Conservation (phyloP, 352 stramenopile genomes). For the Phytopythium kandeliae region DNA sequence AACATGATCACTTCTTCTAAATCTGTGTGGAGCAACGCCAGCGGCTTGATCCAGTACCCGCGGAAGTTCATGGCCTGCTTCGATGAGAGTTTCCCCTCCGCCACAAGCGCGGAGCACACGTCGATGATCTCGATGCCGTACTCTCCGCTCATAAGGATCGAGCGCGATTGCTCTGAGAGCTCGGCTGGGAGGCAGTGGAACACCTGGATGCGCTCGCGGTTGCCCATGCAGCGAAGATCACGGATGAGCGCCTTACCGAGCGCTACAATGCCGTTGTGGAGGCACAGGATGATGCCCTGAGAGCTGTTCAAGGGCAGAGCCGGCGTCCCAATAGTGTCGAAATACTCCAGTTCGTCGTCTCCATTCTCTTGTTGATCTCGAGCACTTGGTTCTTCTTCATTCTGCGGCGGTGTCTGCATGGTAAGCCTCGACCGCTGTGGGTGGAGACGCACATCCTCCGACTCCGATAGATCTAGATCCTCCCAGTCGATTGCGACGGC, state of each 20-base stretch:
- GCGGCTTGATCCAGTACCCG: conserved; percentile 22
- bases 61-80: conserved; percentile 7
- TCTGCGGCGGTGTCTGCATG: too few species aligned
- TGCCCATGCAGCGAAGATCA: conserved; percentile 25
- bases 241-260: conserved; percentile 33
- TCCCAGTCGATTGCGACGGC: too few species aligned
- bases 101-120: conserved; percentile 12
- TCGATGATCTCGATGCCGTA: conserved; percentile 16
- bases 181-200: conserved; percentile 20
- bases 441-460: too few species aligned
- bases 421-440: too few species aligned
- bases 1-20: conserved; percentile 14
- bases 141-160: conserved; percentile 8
- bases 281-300: conserved; percentile 22
- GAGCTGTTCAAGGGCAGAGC: too few species aligned
- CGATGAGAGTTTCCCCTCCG: background rate
- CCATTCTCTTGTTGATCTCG: too few species aligned
- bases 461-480: too few species aligned
- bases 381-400: too few species aligned
- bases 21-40: conserved; percentile 14
- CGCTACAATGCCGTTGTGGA: conserved; percentile 18
- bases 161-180: conserved; percentile 12
- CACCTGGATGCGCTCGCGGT: conserved; percentile 26
- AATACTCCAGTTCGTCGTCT: too few species aligned
- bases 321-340: too few species aligned